These are phyloP conservation scores for Auriscalpium vulgare DNA, from an alignment of 768 basidiomycete species.

Conservation along the genomic window DNA sequence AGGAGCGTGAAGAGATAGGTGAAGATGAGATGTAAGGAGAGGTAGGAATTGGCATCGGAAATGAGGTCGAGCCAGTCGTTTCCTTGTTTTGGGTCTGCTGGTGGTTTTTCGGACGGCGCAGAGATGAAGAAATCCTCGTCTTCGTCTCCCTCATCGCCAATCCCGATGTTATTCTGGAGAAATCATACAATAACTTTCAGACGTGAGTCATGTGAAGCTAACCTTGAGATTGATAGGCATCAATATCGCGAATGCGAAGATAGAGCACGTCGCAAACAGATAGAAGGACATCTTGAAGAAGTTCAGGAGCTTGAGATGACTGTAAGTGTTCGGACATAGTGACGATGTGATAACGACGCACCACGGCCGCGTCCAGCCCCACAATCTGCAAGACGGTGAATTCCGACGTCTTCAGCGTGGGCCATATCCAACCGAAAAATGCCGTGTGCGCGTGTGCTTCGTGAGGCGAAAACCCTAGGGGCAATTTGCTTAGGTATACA, in stretches of 20 bases:
- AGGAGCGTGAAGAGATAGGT: slow-evolving; percentile 90
- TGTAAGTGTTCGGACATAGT: not conserved
- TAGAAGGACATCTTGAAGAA: slow-evolving; percentile 96
- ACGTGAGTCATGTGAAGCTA: slow-evolving; percentile 17
- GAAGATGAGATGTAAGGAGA: slow-evolving; percentile 84
- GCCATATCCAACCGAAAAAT: slow-evolving; percentile 95
- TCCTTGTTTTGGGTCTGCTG: slow-evolving; percentile 2
- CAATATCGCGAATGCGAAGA: slow-evolving; percentile 75
- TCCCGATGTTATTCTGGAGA: slow-evolving; percentile 63
- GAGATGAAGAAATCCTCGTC: slow-evolving; percentile 19
- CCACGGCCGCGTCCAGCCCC: slow-evolving; percentile 93
- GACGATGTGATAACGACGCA: slow-evolving; percentile 31
- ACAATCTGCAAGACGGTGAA: slow-evolving; percentile 94
- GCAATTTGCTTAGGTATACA: slow-evolving; percentile 3
- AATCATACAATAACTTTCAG: not conserved
- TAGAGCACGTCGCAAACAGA: slow-evolving; percentile 79
- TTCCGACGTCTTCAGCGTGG: slow-evolving; percentile 85
- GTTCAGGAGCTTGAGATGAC: slow-evolving; percentile 64
- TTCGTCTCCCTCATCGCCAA: slow-evolving; percentile 43
- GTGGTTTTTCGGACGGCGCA: slow-evolving; percentile 19
- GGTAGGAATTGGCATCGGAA: slow-evolving; percentile 83
- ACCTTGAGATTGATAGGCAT: slow-evolving; percentile 96
- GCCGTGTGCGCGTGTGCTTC: slow-evolving; percentile 82
- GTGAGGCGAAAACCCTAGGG: slow-evolving; percentile 85
- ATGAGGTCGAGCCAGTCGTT: slow-evolving; percentile 80